phyloP scores from a whole-genome alignment of 2,329 filamentous ascomycete species.

The Paramyrothecium sp. region DNA sequence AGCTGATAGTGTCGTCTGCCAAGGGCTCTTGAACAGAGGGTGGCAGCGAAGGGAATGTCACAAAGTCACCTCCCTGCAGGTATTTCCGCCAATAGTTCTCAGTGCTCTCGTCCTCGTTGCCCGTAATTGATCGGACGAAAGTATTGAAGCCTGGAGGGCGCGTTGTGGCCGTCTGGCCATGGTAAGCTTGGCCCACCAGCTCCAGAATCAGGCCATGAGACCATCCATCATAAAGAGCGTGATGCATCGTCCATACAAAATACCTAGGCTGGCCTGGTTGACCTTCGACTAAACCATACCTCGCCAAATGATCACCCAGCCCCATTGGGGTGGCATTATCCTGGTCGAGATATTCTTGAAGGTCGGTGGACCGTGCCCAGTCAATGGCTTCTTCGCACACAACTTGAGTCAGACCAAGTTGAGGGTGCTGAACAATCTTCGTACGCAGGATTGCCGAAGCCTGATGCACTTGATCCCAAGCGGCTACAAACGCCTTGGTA shows the following conservation, averaged over 20 bases:
- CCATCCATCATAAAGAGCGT: constrained; percentile 25
- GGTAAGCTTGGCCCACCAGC: constrained; percentile 5
- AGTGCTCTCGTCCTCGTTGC: neutral
- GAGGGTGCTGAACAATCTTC: constrained; percentile 4
- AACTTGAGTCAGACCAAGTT: constrained; percentile 2
- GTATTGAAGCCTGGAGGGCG: neutral
- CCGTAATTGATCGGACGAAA: neutral
- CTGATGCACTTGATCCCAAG: constrained; percentile 9
- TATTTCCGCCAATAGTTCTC: constrained; percentile 5
- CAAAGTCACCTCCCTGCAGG: neutral
- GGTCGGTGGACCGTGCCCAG: constrained; percentile 1
- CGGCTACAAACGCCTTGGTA: constrained; percentile 1
- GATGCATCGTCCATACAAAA: constrained; percentile 23
- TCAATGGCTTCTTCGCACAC: neutral
- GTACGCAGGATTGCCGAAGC: constrained; percentile 6
- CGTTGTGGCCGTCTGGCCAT: neutral
- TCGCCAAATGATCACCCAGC: constrained; percentile 5
- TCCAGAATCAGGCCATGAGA: constrained; percentile 10
- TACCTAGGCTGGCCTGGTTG: neutral
- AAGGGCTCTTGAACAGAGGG: neutral
- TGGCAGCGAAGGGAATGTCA: constrained; percentile 7
- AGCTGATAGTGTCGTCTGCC: neutral
- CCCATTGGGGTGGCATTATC: constrained; percentile 5
- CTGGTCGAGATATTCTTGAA: constrained; percentile 1
- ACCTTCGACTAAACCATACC: constrained; percentile 6